Conservation (phyloP, 1,284 basidiomycete genomes). For the Tausonia pullulans region DNA sequence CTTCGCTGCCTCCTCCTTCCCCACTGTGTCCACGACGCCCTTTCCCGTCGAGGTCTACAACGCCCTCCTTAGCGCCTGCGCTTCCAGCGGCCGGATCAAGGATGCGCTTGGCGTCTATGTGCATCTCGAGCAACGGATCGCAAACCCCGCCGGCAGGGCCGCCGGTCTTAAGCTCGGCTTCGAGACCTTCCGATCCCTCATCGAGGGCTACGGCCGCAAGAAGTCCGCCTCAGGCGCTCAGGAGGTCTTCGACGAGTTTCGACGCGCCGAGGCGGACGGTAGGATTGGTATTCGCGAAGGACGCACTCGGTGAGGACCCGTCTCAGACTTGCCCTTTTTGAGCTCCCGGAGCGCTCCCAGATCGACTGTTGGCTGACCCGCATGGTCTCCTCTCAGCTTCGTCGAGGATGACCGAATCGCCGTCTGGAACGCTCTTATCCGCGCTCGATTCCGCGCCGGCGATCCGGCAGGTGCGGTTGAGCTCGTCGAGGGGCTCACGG, state of each 20-base stretch:
- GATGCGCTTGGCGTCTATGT: slow-evolving; percentile 55
- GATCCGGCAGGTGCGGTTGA: slow-evolving; percentile 53
- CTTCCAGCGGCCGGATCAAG: slow-evolving; percentile 47
- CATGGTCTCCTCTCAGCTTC: neutral
- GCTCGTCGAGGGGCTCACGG: slow-evolving; percentile 64
- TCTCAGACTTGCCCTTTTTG: too few species aligned
- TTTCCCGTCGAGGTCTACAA: slow-evolving; percentile 41
- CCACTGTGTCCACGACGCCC: slow-evolving; percentile 25
- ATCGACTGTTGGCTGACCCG: neutral
- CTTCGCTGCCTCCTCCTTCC: slow-evolving; percentile 43
- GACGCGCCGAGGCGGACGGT: slow-evolving; percentile 35
- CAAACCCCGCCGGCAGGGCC: slow-evolving; percentile 14
- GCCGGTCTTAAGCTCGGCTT: slow-evolving; percentile 36
- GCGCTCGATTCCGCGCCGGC: slow-evolving; percentile 57
- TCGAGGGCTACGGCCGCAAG: slow-evolving; percentile 48
- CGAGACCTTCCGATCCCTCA: slow-evolving; percentile 47
- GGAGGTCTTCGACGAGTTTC: slow-evolving; percentile 57
- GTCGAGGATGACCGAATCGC: slow-evolving; percentile 26
- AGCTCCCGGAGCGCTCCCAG: too few species aligned
- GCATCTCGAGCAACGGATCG: slow-evolving; percentile 45
- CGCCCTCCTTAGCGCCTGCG: slow-evolving; percentile 54
- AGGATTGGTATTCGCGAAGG: slow-evolving; percentile 16
- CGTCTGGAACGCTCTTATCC: slow-evolving; percentile 65
- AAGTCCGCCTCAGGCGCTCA: slow-evolving; percentile 50
- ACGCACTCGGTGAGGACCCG: neutral